Base-by-base conservation (phyloP, 768 basidiomycete species). In the Amanita inopinata region DNA sequence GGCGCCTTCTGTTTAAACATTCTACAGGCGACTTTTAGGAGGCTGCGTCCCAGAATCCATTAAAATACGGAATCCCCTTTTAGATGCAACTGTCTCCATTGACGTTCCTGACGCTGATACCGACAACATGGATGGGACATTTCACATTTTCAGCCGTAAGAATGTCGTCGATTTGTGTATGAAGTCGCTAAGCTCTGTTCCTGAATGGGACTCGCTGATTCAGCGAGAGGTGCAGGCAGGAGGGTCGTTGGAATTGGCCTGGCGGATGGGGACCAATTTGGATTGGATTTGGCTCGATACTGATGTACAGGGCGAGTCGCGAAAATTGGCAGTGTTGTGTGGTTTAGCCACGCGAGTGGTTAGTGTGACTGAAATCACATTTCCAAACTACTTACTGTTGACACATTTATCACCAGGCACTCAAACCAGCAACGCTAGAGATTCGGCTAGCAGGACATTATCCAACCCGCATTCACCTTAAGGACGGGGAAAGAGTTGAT, bases 251-350 rank as follows among this genome's bases (percentile, higher is more conserved):
- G 73, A 80, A 55, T 66, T 96, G 28, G 85, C 79, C 32, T 97
- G 93, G 93, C 71, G 84, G 28, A 56, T 70, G 20, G 76, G 70
- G 15, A 76, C 78, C 2, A 73, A 76, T 47, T 57, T 97, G 35
- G 92, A 97, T 54, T 97, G 93, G 93, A 66, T 92, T 19, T 83
- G 83, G 73, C 67, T 80, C 27, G 70, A 78, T n/a, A 64, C 71
- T 18, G 82, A 85, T 50, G 65, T 82, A 0, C 66, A 74, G 24
- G 84, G 78, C 7, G 64, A 71, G 38, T 50, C 59, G 15, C 69
- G 91, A 34, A 67, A 71, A 18, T 91, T 85, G 83, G 71, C 74
- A 1, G 75, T 89, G 2, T 58, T 94, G 7, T 83, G 74, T 48
- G 90, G 89, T 23, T 50, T 93, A 30, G 78, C 84, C 7, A 66